Evolutionary conservation across 495 filamentous ascomycete species (phyloP), one percentile per base, ranked within the genome.

Genomic region (Lindgomyces ingoldianus): DNA sequence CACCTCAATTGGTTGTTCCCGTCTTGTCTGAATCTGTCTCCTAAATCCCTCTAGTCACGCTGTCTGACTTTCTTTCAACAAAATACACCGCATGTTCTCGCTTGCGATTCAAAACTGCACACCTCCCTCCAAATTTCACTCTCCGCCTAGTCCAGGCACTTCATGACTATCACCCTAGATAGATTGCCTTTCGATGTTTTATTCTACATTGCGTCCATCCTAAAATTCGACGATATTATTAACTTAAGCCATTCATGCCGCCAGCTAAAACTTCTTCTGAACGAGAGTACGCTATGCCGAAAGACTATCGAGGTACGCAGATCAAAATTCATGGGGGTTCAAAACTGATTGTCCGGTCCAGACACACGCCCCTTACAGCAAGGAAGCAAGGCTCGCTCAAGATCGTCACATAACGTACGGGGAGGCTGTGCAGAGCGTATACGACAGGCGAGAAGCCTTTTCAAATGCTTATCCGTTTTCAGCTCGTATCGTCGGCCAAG

Each of bases 381-480:
- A 79, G 44, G 87, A 91, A 76, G 84, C 83, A 19, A 73, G 75
- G 49, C 74, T 76, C 25, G 87, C 87, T 26, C 67, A 70, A 22
- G 71, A 69, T 16, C 57, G 72, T 57, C 80, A 73, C 55, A 75
- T 80, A 9, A 74, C 75, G 9, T 87, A 83, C 71, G 79, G 82
- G 18, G 70, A 75, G 42, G 87, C 87, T 21, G 72, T 91, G 29
- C 78, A 84, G 25, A 78, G 83, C 22, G 74, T 86, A 14, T 81
- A 83, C 56, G 85, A 87, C 62, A 78, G 89, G 42, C 79, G 82
- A 48, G 77, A 84, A 42, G 85, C 89, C 33, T 75, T 89, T 30
- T 80, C 86, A 3, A 84, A 78, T 1, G 85, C 86, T 25, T 72
- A 78, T 4, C 89, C 89, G 0, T 91, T 84, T 64, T 80, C 84